phyloP scores from a whole-genome alignment of 179 eudicot species.

The Beta macrorhiza region DNA sequence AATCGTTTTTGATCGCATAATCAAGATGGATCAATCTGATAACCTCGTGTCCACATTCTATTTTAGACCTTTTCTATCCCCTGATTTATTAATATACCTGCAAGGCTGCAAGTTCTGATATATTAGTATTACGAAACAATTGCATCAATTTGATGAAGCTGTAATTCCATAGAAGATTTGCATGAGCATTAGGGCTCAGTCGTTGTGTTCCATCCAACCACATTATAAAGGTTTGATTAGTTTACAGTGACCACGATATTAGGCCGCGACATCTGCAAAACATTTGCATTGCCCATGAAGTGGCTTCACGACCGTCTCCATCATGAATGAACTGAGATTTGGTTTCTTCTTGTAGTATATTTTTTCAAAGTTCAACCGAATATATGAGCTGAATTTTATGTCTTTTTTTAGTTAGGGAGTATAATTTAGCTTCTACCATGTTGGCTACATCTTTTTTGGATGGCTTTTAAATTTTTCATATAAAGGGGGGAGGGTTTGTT shows the following conservation, averaged over 20 bases:
- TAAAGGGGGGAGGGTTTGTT: too few species aligned
- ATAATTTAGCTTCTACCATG: not conserved
- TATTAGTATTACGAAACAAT: not conserved
- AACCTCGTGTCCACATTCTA: not conserved
- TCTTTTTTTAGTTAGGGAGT: not conserved
- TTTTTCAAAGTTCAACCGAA: not conserved
- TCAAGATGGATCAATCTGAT: not conserved
- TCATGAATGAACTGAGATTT: not conserved
- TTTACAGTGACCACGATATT: not conserved
- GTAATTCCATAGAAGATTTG: not conserved
- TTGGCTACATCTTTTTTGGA: not conserved
- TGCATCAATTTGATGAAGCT: not conserved
- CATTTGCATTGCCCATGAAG: not conserved
- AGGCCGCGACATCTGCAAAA: not conserved
- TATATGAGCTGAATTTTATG: not conserved
- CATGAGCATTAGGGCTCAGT: not conserved
- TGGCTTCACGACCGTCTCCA: not conserved
- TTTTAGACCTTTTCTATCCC: not conserved
- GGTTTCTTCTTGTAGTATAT: not conserved
- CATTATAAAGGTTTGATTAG: not conserved
- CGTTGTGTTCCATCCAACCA: not conserved
- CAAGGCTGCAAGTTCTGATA: too few species aligned
- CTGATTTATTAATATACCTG: not conserved
- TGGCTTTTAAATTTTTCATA: not conserved
- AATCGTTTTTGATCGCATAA: not conserved